These are phyloP conservation scores for Vitis hybrid DNA, from an alignment of 177 flowering plant genomes.

Conservation along the genomic window DNA sequence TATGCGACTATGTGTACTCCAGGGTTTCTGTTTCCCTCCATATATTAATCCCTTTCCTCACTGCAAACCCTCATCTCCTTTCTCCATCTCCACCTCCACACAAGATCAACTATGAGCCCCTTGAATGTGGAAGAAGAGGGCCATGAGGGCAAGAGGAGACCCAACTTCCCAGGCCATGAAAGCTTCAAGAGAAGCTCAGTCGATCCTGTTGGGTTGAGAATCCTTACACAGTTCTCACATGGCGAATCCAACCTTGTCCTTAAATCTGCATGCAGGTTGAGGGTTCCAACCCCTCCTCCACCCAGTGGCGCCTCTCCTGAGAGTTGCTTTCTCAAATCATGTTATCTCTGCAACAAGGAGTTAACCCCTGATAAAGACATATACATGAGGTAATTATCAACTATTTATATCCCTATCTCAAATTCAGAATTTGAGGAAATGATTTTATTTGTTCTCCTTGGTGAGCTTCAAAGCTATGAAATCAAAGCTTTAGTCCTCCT, in stretches of 20 bases:
- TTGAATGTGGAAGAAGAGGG: constrained; percentile 6
- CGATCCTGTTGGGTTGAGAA: constrained; percentile 30
- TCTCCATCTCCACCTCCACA: not conserved
- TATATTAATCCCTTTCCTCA: too few species aligned
- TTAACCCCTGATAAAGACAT: constrained; percentile 55
- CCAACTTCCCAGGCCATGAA: not conserved
- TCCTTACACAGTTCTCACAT: constrained; percentile 24
- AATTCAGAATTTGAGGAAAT: not conserved
- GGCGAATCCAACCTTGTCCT: constrained; percentile 19
- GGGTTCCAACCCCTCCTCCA: not conserved
- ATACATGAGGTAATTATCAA: constrained; percentile 58
- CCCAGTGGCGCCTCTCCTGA: not conserved
- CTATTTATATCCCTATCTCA: not conserved
- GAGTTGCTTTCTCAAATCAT: constrained; percentile 47
- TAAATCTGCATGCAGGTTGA: constrained; percentile 21
- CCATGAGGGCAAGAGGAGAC: not conserved
- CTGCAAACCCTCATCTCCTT: not conserved
- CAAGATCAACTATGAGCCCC: constrained; percentile 10
- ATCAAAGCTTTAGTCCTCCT: not conserved
- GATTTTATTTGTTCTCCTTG: not conserved
- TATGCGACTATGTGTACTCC: too few species aligned
- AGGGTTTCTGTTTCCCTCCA: too few species aligned
- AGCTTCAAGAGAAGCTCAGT: constrained; percentile 12
- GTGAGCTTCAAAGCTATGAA: too few species aligned
- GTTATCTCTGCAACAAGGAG: constrained; percentile 51